Evolutionary conservation across 768 basidiomycete species (phyloP).

Genomic region (Gautieria morchelliformis): DNA sequence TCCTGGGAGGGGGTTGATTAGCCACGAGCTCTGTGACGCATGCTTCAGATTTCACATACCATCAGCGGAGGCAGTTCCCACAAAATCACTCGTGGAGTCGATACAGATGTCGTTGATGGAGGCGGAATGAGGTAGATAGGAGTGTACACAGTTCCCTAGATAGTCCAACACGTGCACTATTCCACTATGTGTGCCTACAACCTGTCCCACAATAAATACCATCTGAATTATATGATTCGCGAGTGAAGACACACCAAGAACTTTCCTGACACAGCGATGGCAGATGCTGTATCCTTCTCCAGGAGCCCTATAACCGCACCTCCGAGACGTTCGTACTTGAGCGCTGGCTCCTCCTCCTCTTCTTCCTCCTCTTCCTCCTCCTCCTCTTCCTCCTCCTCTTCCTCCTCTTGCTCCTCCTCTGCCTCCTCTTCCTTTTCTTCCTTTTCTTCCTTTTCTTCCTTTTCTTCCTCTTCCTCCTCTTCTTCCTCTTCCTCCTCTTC

Average conservation of each 20-base stretch:
- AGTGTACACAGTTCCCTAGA: slow-evolving; percentile 73
- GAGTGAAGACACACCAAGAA: slow-evolving; percentile 44
- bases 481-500: not conserved
- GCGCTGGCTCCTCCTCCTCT: not conserved
- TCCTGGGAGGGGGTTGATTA: slow-evolving; percentile 39
- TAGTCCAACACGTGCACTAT: slow-evolving; percentile 80
- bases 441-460: not conserved
- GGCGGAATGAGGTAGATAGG: slow-evolving; percentile 83
- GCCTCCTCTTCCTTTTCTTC: not conserved
- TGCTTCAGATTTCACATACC: slow-evolving; percentile 40
- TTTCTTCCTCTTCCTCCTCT: not conserved
- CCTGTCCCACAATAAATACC: slow-evolving; percentile 36
- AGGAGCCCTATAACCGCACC: slow-evolving; percentile 68
- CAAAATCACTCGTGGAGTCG: slow-evolving; percentile 78
- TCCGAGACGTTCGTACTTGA: slow-evolving; percentile 51
- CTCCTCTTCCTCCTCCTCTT: not conserved
- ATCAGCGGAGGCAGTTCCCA: slow-evolving; percentile 89
- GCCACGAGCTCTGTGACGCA: not conserved
- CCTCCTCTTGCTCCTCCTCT: slow-evolving; percentile 1
- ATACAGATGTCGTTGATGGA: slow-evolving; percentile 79
- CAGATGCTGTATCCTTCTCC: slow-evolving; percentile 83
- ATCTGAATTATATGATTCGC: not conserved
- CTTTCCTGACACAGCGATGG: slow-evolving; percentile 65
- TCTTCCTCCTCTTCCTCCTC: not conserved
- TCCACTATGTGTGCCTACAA: slow-evolving; percentile 88